Conservation (phyloP, 179 eudicot genomes). For the Silene noctiflora region DNA sequence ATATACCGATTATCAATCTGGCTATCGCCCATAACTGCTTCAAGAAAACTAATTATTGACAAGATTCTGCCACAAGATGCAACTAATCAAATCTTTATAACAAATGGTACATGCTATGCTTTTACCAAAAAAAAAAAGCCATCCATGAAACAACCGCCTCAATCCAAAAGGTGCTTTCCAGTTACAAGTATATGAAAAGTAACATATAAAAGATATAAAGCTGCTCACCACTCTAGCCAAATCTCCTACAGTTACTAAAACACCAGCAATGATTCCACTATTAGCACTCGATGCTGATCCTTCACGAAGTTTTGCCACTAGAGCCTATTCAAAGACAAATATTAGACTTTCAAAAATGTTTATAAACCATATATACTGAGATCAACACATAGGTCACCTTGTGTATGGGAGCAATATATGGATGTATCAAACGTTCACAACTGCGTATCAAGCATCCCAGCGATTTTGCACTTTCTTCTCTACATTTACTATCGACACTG, state of each 20-base stretch:
- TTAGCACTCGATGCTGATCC: slow-evolving; percentile 79
- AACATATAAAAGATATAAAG: slow-evolving; percentile 14
- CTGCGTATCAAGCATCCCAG: slow-evolving; percentile 92
- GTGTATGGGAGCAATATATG: slow-evolving; percentile 93
- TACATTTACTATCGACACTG: slow-evolving; percentile 93
- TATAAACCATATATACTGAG: slow-evolving; percentile 15
- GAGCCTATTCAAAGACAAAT: slow-evolving; percentile 50
- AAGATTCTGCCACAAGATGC: background rate
- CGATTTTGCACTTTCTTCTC: slow-evolving; percentile 97
- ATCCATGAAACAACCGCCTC: background rate
- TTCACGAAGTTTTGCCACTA: slow-evolving; percentile 78
- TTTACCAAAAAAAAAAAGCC: background rate
- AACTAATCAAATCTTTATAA: too few relatives aligned
- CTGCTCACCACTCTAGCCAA: slow-evolving; percentile 95
- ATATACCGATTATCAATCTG: background rate
- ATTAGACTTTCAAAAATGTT: slow-evolving; percentile 6
- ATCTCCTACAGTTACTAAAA: slow-evolving; percentile 93
- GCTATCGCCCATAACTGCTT: background rate
- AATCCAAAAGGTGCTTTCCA: background rate
- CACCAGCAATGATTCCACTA: slow-evolving; percentile 78
- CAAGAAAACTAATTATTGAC: background rate
- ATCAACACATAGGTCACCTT: slow-evolving; percentile 48
- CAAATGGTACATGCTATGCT: background rate
- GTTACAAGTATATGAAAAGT: slow-evolving; percentile 52
- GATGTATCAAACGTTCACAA: slow-evolving; percentile 87